A percentile compares a stretch with the other conserved stretches of the same genome.
phyloP scores from a whole-genome alignment of 2,329 filamentous ascomycete species.

The Nemania abortiva region DNA sequence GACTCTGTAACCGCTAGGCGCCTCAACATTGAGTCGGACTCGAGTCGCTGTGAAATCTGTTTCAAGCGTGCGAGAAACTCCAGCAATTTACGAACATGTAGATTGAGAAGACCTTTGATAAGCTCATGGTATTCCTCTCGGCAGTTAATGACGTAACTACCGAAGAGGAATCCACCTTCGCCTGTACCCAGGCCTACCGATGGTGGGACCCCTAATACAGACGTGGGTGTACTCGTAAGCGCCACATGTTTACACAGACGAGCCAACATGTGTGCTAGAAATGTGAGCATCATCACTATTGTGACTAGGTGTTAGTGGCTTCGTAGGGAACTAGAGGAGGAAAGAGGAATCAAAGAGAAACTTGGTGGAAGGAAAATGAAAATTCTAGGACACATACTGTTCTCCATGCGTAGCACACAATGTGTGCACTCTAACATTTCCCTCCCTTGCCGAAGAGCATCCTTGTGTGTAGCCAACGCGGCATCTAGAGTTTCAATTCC shows the following conservation, averaged over 20 bases:
- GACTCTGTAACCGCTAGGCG: constrained; percentile 1
- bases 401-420: neutral
- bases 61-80: constrained; percentile 1
- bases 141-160: constrained; percentile 1
- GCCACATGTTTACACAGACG: neutral
- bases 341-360: neutral
- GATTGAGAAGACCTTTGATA: constrained; percentile 1
- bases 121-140: neutral
- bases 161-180: neutral
- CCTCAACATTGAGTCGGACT: neutral
- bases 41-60: neutral
- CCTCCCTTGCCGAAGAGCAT: neutral
- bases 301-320: neutral
- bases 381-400: neutral
- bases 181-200: neutral
- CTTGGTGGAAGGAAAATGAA: neutral
- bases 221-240: neutral
- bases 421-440: neutral
- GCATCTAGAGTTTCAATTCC: neutral
- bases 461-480: neutral
- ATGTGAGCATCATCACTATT: constrained; percentile 4
- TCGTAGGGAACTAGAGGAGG: neutral
- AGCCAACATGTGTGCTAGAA: constrained; percentile 1
- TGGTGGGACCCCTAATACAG: neutral
- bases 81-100: constrained; percentile 2